Conservation (phyloP, 2,329 filamentous ascomycete genomes). For the Aspergillus sp. region DNA sequence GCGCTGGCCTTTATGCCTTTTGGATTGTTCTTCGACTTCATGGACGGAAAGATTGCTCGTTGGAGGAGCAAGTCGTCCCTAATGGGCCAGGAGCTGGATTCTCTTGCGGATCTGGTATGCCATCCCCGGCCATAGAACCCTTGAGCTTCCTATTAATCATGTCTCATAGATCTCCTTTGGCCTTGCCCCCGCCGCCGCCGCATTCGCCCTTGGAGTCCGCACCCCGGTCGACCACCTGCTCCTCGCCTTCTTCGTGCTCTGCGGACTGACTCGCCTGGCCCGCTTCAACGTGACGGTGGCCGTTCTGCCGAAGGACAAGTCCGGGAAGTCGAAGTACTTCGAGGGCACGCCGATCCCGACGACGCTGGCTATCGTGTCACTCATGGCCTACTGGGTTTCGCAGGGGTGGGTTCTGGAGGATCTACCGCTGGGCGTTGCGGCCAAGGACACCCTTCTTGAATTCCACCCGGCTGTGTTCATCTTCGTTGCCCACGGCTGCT, state of each 20-base stretch:
- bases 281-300: slow-evolving; percentile 95
- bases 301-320: slow-evolving; percentile 80
- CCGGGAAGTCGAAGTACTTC: slow-evolving; percentile 89
- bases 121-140: neutral
- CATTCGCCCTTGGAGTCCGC: slow-evolving; percentile 81
- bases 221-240: slow-evolving; percentile 71
- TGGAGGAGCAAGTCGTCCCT: slow-evolving; percentile 96
- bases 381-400: slow-evolving; percentile 86
- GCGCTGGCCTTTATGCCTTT: slow-evolving; percentile 84
- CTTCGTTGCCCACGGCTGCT: slow-evolving; percentile 79
- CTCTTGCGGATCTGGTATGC: slow-evolving; percentile 80
- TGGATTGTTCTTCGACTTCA: slow-evolving; percentile 93
- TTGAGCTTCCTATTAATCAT: slow-evolving; percentile 4
- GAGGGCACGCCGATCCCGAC: slow-evolving; percentile 96
- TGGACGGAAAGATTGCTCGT: slow-evolving; percentile 91
- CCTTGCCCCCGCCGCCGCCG: slow-evolving; percentile 74
- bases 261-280: slow-evolving; percentile 83
- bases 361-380: slow-evolving; percentile 64
- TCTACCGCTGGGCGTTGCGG: slow-evolving; percentile 65
- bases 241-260: slow-evolving; percentile 84
- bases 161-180: slow-evolving; percentile 80
- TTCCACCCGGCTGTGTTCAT: slow-evolving; percentile 74
- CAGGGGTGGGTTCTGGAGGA: slow-evolving; percentile 69
- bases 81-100: slow-evolving; percentile 97
- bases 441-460: slow-evolving; percentile 60